Conservation (phyloP, 768 basidiomycete species). For the Pisolithus orientalis region DNA sequence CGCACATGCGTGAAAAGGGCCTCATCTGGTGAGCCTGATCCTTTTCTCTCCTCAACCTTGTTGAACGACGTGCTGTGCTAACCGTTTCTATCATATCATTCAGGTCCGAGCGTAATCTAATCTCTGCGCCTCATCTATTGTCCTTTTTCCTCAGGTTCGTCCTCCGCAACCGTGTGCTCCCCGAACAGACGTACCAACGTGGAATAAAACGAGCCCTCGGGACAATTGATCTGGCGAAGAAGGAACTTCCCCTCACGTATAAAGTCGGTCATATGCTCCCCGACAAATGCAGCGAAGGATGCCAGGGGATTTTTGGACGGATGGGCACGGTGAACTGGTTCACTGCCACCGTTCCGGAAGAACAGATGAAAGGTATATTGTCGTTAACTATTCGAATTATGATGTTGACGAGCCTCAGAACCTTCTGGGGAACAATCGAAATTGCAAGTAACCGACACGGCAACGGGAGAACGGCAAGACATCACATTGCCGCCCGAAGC, state of each 20-base stretch:
- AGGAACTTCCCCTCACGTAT: slow-evolving; percentile 39
- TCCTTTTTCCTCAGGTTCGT: slow-evolving; percentile 57
- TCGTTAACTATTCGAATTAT: neutral
- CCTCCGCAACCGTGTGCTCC: slow-evolving; percentile 48
- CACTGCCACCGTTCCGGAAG: slow-evolving; percentile 5
- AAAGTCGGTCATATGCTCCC: slow-evolving; percentile 34
- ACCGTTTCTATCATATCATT: neutral
- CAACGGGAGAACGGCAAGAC: slow-evolving; percentile 9
- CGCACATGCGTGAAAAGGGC: slow-evolving; percentile 61
- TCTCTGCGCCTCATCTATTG: slow-evolving; percentile 47
- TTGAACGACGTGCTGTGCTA: neutral
- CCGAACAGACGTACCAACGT: slow-evolving; percentile 40
- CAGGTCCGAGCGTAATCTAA: slow-evolving; percentile 45
- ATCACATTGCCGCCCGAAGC: slow-evolving; percentile 19
- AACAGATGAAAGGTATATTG: slow-evolving; percentile 3
- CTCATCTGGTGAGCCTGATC: slow-evolving; percentile 52
- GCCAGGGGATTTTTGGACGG: slow-evolving; percentile 43
- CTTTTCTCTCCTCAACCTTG: neutral
- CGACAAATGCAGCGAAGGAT: slow-evolving; percentile 44
- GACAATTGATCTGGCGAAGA: slow-evolving; percentile 33
- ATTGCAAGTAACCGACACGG: slow-evolving; percentile 12
- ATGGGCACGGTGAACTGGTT: slow-evolving; percentile 36
- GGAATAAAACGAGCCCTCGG: slow-evolving; percentile 42
- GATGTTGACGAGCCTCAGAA: neutral
- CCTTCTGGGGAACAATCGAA: slow-evolving; percentile 5